Conservation (phyloP, 169 alveolate genomes). For the Cryptosporidium tyzzeri region DNA sequence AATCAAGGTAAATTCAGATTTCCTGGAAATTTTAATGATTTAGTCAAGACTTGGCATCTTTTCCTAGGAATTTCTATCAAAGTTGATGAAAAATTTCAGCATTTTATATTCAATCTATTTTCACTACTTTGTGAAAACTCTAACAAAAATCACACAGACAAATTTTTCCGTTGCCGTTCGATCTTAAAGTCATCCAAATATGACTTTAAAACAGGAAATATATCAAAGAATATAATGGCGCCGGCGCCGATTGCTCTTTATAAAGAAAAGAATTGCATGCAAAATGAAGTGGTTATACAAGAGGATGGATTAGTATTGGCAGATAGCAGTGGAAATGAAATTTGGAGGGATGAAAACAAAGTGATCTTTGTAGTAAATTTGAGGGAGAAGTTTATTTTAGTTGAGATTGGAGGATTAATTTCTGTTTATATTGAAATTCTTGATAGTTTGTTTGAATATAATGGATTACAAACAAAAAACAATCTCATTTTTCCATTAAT, state of each 20-base stretch:
- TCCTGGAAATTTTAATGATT: neutral
- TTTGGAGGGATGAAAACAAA: conserved; percentile 5
- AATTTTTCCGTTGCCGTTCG: neutral
- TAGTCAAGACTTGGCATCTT: conserved; percentile 9
- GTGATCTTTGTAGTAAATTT: conserved; percentile 9
- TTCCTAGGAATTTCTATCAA: neutral
- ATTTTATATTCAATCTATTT: neutral
- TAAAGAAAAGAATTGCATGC: neutral
- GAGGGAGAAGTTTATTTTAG: conserved; percentile 15
- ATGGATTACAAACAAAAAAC: neutral
- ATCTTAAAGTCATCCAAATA: neutral
- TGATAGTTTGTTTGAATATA: neutral
- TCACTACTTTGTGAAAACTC: conserved; percentile 1
- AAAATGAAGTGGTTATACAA: neutral
- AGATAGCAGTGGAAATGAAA: neutral
- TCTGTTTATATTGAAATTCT: conserved; percentile 10
- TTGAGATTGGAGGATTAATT: conserved; percentile 16
- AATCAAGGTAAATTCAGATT: neutral
- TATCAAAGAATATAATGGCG: neutral
- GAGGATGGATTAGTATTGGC: neutral
- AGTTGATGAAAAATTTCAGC: neutral
- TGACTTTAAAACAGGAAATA: neutral
- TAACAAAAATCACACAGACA: neutral
- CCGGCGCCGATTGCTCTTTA: neutral
- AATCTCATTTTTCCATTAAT: conserved; percentile 13